Evolutionary conservation across 83 land plant genomes (phyloP).

Genomic region (Thuja plicata): DNA sequence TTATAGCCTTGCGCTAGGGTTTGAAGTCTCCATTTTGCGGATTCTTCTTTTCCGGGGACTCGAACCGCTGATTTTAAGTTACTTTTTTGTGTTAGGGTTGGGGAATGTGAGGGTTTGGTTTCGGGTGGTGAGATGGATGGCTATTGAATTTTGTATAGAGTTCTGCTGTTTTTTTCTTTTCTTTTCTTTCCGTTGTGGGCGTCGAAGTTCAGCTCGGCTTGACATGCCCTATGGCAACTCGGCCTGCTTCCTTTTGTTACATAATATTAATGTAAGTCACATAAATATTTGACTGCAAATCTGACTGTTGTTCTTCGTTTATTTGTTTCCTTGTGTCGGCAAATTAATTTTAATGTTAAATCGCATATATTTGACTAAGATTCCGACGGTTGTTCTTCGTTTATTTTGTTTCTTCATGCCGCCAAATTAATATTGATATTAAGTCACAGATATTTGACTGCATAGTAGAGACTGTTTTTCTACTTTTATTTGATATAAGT

Average conservation of each 20-base stretch:
- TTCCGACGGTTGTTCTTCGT: too few species aligned
- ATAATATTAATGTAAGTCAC: not conserved
- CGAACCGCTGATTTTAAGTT: not conserved
- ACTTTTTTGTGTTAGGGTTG: not conserved
- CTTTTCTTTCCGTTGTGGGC: not conserved
- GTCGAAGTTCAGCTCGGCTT: not conserved
- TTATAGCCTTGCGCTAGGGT: not conserved
- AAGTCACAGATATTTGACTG: too few species aligned
- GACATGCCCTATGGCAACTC: not conserved
- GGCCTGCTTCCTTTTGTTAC: not conserved
- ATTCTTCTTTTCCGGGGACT: not conserved
- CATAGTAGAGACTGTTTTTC: too few species aligned
- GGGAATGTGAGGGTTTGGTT: not conserved
- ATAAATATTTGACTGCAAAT: not conserved
- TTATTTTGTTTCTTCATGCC: too few species aligned
- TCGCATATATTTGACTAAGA: too few species aligned
- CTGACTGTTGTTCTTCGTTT: not conserved
- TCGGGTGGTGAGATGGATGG: not conserved
- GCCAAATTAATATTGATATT: too few species aligned
- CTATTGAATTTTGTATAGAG: not conserved
- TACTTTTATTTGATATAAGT: too few species aligned
- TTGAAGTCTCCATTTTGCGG: not conserved
- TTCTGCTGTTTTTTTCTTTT: not conserved
- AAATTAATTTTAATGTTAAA: too few species aligned
- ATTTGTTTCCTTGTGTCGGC: too few species aligned